Conservation (phyloP, 1,284 basidiomycete species). For the Cutaneotrichosporon daszewskae region DNA sequence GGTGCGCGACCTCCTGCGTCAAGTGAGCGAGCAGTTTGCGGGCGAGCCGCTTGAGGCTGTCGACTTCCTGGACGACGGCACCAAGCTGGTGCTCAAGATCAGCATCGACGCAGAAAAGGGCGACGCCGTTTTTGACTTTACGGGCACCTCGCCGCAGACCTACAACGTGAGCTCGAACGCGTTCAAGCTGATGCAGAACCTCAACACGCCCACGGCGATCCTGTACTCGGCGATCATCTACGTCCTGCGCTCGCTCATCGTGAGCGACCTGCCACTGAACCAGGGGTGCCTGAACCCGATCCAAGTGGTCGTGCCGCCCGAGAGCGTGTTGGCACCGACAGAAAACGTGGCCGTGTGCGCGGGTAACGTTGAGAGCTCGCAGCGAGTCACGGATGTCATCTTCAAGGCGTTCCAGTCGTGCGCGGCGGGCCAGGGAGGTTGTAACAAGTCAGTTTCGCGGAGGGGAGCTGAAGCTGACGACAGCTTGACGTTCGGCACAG, state of each 20-base stretch:
- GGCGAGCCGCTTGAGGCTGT: constrained; percentile 58
- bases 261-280: constrained; percentile 71
- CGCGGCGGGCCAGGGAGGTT: constrained; percentile 87
- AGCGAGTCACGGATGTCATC: constrained; percentile 91
- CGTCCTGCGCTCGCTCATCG: constrained; percentile 84
- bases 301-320: constrained; percentile 53
- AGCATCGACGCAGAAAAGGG: constrained; percentile 72
- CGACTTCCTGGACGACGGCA: constrained; percentile 40
- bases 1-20: constrained; percentile 72
- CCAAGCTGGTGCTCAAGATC: constrained; percentile 56
- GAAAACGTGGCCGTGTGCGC: constrained; percentile 85
- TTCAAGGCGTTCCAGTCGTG: constrained; percentile 87
- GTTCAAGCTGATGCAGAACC: constrained; percentile 25
- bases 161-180: constrained; percentile 24
- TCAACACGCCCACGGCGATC: constrained; percentile 65
- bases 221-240: constrained; percentile 92
- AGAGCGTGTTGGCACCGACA: constrained; percentile 74
- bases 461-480: constrained; percentile 37
- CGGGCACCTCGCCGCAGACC: constrained; percentile 80
- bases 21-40: constrained; percentile 68
- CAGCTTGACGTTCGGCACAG: constrained; percentile 73
- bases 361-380: constrained; percentile 86
- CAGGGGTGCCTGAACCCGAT: constrained; percentile 43
- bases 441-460: constrained; percentile 50
- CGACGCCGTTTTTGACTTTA: constrained; percentile 81